Evolutionary conservation across 1,284 basidiomycete species (phyloP), one percentile per base, ranked within the genome.

Genomic region (Microbotryum lychnidis-dioicae): DNA sequence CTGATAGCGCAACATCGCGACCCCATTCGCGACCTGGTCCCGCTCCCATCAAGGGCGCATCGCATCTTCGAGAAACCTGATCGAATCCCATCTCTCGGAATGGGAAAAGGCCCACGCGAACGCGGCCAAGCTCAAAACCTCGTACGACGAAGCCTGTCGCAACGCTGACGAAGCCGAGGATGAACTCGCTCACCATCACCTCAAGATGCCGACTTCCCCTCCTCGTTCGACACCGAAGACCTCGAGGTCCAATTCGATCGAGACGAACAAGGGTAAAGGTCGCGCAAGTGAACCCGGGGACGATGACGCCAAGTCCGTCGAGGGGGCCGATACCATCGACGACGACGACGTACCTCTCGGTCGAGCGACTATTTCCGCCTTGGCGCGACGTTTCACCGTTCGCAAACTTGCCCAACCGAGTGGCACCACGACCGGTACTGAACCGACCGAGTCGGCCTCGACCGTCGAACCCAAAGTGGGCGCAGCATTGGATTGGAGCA

Each of bases 21-120:
- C 23, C 7, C 67, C 67, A 2, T 69, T 69, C 55, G 49, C 57
- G 25, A 21, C 56, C 27, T 69, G 67, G 67, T 61, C 60, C n/a
- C 21, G 49, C 23, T 54, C 67, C 10, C 67, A 69, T 55, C 45
- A 61, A 20, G 18, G 46, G 8, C 56, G 67, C 27, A 45, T 69
- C 55, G 14, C 27, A 20, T 31, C 56, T 4, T 60, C 60, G 12
- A 51, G 52, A 21, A 14, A 55, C 8, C 23, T 56, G 9, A 44
- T 69, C 44, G 50, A 59, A 16, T 3, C 29, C 2, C 53, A 56
- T 23, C 56, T 69, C 33, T 1, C 25, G 33, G 44, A 49, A 4
- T 69, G 57, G 52, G 67, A 69, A 47, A 47, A 50, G 20, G 20
- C 46, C 2, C 55, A 50, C 46, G 7, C 45, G 4, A 23, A 23